These are phyloP conservation scores for Secale cereale DNA, from an alignment of 176 grass and related monocot species.

Conservation along the genomic window DNA sequence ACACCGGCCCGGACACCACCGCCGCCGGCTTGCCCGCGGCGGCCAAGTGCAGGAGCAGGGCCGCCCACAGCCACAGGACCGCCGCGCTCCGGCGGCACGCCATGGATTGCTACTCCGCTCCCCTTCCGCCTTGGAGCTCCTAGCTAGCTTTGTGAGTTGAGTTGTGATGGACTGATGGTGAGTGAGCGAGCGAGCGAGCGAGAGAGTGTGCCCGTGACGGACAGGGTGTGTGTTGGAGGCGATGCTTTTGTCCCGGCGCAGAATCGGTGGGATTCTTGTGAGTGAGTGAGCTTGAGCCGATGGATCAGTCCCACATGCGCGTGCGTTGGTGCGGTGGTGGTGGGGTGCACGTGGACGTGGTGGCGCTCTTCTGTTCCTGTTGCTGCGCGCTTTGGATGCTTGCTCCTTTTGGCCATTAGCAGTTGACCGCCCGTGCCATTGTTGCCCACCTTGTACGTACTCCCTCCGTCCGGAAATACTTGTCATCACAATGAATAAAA, in stretches of 20 bases:
- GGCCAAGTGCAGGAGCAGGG: not conserved
- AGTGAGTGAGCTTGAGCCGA: not conserved
- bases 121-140: not conserved
- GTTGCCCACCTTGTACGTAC: not conserved
- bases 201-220: constrained; percentile 25
- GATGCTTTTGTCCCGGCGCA: constrained; percentile 47
- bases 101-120: not conserved
- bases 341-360: constrained; percentile 27
- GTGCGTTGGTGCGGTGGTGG: not conserved
- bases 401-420: not conserved
- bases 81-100: not conserved
- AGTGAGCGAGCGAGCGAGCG: not conserved
- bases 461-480: too few relatives aligned
- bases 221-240: not conserved
- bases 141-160: not conserved
- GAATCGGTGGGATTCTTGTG: constrained; percentile 43
- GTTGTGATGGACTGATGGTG: too few relatives aligned
- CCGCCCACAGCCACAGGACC: constrained; percentile 13
- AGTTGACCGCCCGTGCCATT: not conserved
- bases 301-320: not conserved
- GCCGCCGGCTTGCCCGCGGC: constrained; percentile 16
- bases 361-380: not conserved
- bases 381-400: not conserved
- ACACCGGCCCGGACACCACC: constrained; percentile 50
- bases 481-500: too few relatives aligned